Conservation (phyloP, 768 basidiomycete species). For the Pisolithus sp. region DNA sequence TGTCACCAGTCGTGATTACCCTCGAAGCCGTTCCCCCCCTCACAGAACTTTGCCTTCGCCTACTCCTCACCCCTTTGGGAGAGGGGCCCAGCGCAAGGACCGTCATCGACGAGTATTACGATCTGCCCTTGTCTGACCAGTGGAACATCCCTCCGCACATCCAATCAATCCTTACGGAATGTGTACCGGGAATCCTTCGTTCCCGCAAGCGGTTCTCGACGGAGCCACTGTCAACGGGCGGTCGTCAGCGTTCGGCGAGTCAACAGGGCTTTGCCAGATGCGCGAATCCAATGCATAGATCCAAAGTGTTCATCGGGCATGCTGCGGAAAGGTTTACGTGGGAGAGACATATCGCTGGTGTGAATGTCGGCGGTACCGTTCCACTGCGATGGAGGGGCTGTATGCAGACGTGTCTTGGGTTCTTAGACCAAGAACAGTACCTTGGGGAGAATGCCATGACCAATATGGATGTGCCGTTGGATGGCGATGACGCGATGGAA, state of each 20-base stretch:
- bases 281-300: conserved; percentile 31
- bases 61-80: conserved; percentile 26
- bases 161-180: conserved; percentile 19
- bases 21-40: conserved; percentile 24
- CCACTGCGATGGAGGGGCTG: conserved; percentile 70
- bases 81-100: conserved; percentile 3
- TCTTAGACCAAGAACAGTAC: conserved; percentile 32
- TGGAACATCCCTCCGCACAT: conserved; percentile 23
- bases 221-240: conserved; percentile 3
- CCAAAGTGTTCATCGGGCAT: conserved; percentile 44
- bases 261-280: conserved; percentile 42
- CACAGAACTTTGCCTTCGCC: conserved; percentile 33
- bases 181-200: conserved; percentile 23
- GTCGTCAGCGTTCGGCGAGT: neutral
- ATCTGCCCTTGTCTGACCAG: conserved; percentile 25
- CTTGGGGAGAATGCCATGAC: neutral
- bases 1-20: conserved; percentile 16
- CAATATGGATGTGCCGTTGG: neutral
- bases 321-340: conserved; percentile 62
- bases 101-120: conserved; percentile 20
- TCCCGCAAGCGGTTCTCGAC: conserved; percentile 16
- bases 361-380: conserved; percentile 45
- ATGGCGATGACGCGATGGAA: neutral
- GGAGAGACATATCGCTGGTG: conserved; percentile 49
- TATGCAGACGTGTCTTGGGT: conserved; percentile 53